Conservation (phyloP, 2,329 filamentous ascomycete genomes). For the Paecilomyces sp. region DNA sequence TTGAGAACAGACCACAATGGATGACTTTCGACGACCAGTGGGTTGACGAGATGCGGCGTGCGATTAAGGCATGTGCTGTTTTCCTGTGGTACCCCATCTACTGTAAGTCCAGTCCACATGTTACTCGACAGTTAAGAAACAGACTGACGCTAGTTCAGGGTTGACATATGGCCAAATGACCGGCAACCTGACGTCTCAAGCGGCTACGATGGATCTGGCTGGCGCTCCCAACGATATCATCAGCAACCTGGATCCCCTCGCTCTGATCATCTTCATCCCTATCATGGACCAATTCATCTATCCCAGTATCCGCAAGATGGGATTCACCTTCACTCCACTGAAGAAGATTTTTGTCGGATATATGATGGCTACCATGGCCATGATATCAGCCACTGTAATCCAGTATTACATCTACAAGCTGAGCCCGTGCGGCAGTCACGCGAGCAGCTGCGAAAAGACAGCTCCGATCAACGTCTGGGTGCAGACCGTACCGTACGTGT, state of each 20-base stretch:
- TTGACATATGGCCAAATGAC: slow-evolving; percentile 43
- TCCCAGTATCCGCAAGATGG: slow-evolving; percentile 56
- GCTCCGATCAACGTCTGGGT: slow-evolving; percentile 43
- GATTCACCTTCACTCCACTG: slow-evolving; percentile 64
- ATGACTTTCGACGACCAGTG: slow-evolving; percentile 77
- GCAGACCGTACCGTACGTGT: slow-evolving; percentile 38
- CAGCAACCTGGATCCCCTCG: slow-evolving; percentile 67
- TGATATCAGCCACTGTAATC: slow-evolving; percentile 53
- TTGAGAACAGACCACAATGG: slow-evolving; percentile 13
- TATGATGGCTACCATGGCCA: slow-evolving; percentile 54
- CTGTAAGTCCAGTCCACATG: slow-evolving; percentile 16
- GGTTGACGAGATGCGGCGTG: slow-evolving; percentile 69
- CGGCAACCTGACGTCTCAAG: slow-evolving; percentile 50
- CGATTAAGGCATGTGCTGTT: slow-evolving; percentile 60
- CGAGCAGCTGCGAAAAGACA: slow-evolving; percentile 43
- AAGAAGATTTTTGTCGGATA: slow-evolving; percentile 69
- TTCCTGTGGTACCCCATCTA: slow-evolving; percentile 52
- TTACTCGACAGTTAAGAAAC: background rate
- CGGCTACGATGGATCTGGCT: slow-evolving; percentile 54
- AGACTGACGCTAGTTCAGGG: slow-evolving; percentile 4
- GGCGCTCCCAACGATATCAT: slow-evolving; percentile 73
- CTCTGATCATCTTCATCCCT: slow-evolving; percentile 68
- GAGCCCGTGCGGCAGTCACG: slow-evolving; percentile 45
- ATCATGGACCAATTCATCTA: slow-evolving; percentile 63
- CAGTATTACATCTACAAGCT: slow-evolving; percentile 50